Percentiles rank a stretch among this genome's conserved stretches.
Conservation (phyloP, 2,329 filamentous ascomycete genomes). For the Capronia epimyces region DNA sequence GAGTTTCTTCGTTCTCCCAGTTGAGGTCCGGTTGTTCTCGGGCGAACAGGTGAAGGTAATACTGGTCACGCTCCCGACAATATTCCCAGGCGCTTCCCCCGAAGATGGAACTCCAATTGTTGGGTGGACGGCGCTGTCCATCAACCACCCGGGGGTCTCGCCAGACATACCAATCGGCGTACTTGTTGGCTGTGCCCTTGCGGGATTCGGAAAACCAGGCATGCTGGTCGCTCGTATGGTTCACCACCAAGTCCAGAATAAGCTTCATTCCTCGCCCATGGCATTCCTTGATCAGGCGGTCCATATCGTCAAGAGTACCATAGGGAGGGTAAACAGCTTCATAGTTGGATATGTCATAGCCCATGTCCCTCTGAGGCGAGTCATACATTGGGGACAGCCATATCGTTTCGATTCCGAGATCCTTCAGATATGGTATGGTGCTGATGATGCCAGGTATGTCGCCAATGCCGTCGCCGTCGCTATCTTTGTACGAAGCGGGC, state of each 20-base stretch:
- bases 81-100: constrained; percentile 34
- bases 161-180: constrained; percentile 64
- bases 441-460: constrained; percentile 33
- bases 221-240: constrained; percentile 62
- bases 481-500: constrained; percentile 35
- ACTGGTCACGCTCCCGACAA: constrained; percentile 42
- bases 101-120: constrained; percentile 48
- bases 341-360: constrained; percentile 65
- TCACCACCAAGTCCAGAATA: constrained; percentile 71
- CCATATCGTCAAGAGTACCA: constrained; percentile 61
- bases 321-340: constrained; percentile 60
- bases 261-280: constrained; percentile 62
- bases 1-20: constrained; percentile 63
- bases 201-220: constrained; percentile 55
- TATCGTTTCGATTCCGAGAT: constrained; percentile 34
- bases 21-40: constrained; percentile 71
- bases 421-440: constrained; percentile 33
- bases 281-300: constrained; percentile 55
- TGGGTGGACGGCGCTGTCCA: constrained; percentile 55
- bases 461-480: constrained; percentile 34
- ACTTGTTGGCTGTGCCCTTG: constrained; percentile 37
- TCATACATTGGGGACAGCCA: constrained; percentile 55
- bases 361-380: constrained; percentile 61
- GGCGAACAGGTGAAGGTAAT: constrained; percentile 68
- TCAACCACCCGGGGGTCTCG: constrained; percentile 52